phyloP scores from a whole-genome alignment of 192 early-diverging fungal genomes.

The Umbelopsis isabellina region DNA sequence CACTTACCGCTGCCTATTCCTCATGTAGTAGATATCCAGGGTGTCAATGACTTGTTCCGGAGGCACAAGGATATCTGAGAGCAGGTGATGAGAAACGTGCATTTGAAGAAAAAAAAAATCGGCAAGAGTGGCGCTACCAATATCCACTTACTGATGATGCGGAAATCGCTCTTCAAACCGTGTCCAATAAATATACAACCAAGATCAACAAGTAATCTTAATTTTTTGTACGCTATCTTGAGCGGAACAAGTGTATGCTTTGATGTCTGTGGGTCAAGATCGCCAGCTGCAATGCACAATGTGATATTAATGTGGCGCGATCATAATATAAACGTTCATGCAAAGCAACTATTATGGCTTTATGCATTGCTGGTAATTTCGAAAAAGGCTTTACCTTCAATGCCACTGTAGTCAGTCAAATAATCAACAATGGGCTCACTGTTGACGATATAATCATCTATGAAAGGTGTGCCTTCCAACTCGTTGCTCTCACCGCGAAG shows the following conservation, averaged over 20 bases:
- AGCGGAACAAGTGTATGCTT: slow-evolving; percentile 83
- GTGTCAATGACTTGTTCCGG: slow-evolving; percentile 90
- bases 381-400: slow-evolving; percentile 59
- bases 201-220: slow-evolving; percentile 87
- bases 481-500: slow-evolving; percentile 75
- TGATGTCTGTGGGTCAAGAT: slow-evolving; percentile 75
- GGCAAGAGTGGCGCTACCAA: not conserved
- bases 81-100: not conserved
- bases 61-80: slow-evolving; percentile 82
- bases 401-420: slow-evolving; percentile 93
- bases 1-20: slow-evolving; percentile 71
- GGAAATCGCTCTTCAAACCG: slow-evolving; percentile 93
- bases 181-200: slow-evolving; percentile 95
- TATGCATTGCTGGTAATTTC: not conserved
- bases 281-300: slow-evolving; percentile 58
- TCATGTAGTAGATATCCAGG: slow-evolving; percentile 88
- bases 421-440: slow-evolving; percentile 89
- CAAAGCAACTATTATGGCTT: slow-evolving; percentile 23
- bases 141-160: slow-evolving; percentile 81
- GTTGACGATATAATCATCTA: slow-evolving; percentile 94
- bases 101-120: not conserved
- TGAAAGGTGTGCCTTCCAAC: slow-evolving; percentile 81
- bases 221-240: slow-evolving; percentile 93
- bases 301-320: not conserved
- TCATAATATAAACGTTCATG: slow-evolving; percentile 6